Base-by-base conservation (phyloP, 768 basidiomycete genomes). In the Hypholoma fasciculare region DNA sequence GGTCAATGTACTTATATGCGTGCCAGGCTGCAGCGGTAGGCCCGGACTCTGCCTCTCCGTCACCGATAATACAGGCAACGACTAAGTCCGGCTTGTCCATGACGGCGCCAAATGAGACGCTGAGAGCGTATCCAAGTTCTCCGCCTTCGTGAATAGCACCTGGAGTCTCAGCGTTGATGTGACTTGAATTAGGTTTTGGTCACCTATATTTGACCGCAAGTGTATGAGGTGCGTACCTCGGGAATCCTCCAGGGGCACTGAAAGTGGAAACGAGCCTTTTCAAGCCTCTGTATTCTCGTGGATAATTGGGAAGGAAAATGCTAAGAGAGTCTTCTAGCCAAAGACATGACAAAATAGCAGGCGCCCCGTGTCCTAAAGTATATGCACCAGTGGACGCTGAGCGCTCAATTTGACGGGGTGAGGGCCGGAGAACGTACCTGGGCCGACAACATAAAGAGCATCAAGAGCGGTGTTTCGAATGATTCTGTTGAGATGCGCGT, bases 131-230 rank as follows among this genome's bases (percentile, higher is more conserved):
- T 7, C 94, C 94, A 13, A 96, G 82, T 70, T 96, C 94, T 27
- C 88, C 89, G 54, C 94, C 94, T 73, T 97, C 94, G 64, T 97
- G 94, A 61, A 97, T 96, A 3, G 84, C 80, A 5, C 94, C 94
- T 17, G 94, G 94, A 0, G 92, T 94, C 71, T 92, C 84, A 0
- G 93, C 89, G 58, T 93, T 90, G 62, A 89, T 83, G 57, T 88
- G 86, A 64, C 86, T 87, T 23, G 23, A 4, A 23, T 23, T 23
- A 23, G 4, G 23, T 23, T 23, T 23, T 4, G 4, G 23, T 23
- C 2, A 23, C 23, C 23, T 23, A 4, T 23, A 23, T 23, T 23
- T 23, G 23, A 23, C 23, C 23, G 23, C 23, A 23, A 23, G 23
- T 23, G 23, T 23, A 23, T 4, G 4, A 23, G 23, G 23, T 4